These are phyloP conservation scores for Amanita muscaria DNA, from an alignment of 768 basidiomycete species.

Conservation along the genomic window DNA sequence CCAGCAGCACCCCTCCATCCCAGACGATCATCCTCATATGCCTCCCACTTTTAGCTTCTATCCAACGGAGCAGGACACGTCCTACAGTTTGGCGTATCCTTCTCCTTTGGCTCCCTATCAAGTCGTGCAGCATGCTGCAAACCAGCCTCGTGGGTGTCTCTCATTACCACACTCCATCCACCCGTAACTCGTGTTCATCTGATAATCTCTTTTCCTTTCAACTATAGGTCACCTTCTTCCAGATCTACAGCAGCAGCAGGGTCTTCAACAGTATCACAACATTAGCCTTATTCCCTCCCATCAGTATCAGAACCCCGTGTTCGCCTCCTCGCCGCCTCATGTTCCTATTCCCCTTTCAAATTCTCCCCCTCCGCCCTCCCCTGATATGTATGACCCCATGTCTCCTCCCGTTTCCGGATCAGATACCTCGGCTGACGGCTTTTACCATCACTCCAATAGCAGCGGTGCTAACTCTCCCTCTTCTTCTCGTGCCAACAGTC, in stretches of 20 bases:
- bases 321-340: conserved; percentile 55
- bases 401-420: conserved; percentile 85
- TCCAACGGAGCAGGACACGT: conserved; percentile 42
- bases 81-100: conserved; percentile 45
- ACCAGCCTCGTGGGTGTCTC: conserved; percentile 64
- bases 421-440: conserved; percentile 79
- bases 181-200: conserved; percentile 56
- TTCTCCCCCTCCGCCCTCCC: conserved; percentile 69
- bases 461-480: conserved; percentile 72
- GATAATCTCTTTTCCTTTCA: conserved; percentile 46
- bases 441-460: conserved; percentile 73
- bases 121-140: conserved; percentile 44
- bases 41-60: conserved; percentile 43
- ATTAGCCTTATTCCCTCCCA: conserved; percentile 61
- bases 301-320: conserved; percentile 59
- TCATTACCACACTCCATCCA: conserved; percentile 20
- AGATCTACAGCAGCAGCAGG: conserved; percentile 58
- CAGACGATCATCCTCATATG: conserved; percentile 38
- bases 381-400: conserved; percentile 76
- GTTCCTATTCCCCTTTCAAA: conserved; percentile 53
- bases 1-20: conserved; percentile 34
- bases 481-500: conserved; percentile 65
- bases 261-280: conserved; percentile 39
- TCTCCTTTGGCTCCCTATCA: conserved; percentile 54
- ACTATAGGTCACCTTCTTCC: conserved; percentile 54